phyloP scores from a whole-genome alignment of 345 rosid species.

The Arabidopsis arenosa region DNA sequence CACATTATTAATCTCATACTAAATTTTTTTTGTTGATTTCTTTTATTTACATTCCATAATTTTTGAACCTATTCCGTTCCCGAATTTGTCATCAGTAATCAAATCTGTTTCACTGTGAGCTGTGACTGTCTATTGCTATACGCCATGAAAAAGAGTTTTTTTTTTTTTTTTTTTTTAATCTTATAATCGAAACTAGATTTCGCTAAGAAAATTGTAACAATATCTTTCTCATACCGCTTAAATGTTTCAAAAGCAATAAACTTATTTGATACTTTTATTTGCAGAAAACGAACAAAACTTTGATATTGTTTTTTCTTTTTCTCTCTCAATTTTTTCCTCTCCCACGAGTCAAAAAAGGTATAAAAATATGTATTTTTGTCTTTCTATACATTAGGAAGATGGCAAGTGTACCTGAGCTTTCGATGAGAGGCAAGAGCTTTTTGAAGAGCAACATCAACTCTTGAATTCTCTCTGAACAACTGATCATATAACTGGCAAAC shows the following conservation, averaged over 20 bases:
- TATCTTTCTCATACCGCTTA: too few relatives aligned
- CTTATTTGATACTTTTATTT: neutral
- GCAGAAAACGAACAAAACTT: slow-evolving; percentile 22
- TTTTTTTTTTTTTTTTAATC: too few relatives aligned
- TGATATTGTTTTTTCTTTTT: neutral
- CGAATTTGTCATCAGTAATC: too few relatives aligned
- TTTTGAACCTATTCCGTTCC: too few relatives aligned
- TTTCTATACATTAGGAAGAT: slow-evolving; percentile 62
- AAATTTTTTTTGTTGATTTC: neutral
- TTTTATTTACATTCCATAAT: neutral
- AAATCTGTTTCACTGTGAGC: too few relatives aligned
- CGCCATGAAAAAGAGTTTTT: too few relatives aligned
- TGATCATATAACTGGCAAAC: slow-evolving; percentile 70
- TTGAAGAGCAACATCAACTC: slow-evolving; percentile 74
- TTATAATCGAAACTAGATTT: too few relatives aligned
- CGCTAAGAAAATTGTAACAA: too few relatives aligned
- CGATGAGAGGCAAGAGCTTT: slow-evolving; percentile 73
- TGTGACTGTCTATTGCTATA: too few relatives aligned
- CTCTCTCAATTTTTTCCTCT: slow-evolving; percentile 22
- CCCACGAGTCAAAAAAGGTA: slow-evolving; percentile 36
- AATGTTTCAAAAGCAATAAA: too few relatives aligned
- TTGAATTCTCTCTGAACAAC: slow-evolving; percentile 68
- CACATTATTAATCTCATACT: slow-evolving; percentile 23
- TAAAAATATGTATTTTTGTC: neutral
- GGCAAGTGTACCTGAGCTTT: slow-evolving; percentile 76